Evolutionary conservation across 352 stramenopile species (phyloP).

Genomic region (Globisporangium abappressorium): DNA sequence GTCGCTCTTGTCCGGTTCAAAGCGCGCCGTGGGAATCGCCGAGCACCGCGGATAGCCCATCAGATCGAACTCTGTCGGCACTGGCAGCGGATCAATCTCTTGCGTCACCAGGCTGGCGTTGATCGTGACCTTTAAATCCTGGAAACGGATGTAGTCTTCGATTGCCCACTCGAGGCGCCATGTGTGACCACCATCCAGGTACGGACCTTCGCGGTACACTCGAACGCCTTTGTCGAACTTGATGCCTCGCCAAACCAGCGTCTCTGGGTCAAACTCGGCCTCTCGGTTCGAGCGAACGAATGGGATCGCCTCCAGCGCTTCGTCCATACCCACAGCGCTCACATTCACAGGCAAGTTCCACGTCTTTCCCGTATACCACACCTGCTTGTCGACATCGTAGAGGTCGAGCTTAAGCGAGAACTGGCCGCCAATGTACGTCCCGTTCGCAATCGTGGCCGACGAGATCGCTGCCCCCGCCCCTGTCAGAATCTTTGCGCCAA

Average conservation of each 20-base stretch:
- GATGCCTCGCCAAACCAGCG: conserved; percentile 41
- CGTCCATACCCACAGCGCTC: conserved; percentile 61
- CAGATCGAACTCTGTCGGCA: conserved; percentile 50
- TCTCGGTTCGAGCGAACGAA: conserved; percentile 74
- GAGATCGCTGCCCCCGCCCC: conserved; percentile 27
- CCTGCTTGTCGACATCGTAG: conserved; percentile 37
- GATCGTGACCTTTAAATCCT: conserved; percentile 60
- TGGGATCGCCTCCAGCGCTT: conserved; percentile 60
- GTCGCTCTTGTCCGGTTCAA: conserved; percentile 43
- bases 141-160: conserved; percentile 70
- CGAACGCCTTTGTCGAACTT: conserved; percentile 76
- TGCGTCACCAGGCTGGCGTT: conserved; percentile 58
- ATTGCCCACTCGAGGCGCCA: conserved; percentile 76
- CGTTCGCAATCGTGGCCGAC: conserved; percentile 53
- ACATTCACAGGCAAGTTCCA: conserved; percentile 74
- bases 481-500: conserved; percentile 29
- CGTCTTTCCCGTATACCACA: conserved; percentile 39
- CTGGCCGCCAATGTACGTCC: conserved; percentile 63
- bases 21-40: conserved; percentile 46
- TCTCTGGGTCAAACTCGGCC: conserved; percentile 56
- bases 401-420: conserved; percentile 62
- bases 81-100: conserved; percentile 51
- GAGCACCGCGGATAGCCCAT: conserved; percentile 41
- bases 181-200: conserved; percentile 64
- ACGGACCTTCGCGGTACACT: conserved; percentile 61